Evolutionary conservation across 2,329 filamentous ascomycete species (phyloP).

Genomic region (Paraconiothyrium brasiliense): DNA sequence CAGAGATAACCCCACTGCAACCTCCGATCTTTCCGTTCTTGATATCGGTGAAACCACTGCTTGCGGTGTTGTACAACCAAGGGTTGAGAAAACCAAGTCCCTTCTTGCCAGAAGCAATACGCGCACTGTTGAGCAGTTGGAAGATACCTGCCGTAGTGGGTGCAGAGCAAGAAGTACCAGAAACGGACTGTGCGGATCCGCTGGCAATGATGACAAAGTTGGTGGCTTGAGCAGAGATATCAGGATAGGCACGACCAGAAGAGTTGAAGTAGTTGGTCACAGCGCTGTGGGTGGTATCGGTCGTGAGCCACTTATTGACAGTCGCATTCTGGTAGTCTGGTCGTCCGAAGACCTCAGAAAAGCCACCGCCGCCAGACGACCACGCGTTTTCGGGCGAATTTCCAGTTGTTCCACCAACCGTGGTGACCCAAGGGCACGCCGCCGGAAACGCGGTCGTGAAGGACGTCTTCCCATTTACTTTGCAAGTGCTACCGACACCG

Average conservation of each 20-base stretch:
- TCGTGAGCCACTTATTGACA: conserved; percentile 55
- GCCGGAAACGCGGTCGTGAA: conserved; percentile 62
- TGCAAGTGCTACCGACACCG: conserved; percentile 60
- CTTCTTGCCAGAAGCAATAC: conserved; percentile 56
- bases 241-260: conserved; percentile 59
- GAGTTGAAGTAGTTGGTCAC: conserved; percentile 31
- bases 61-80: conserved; percentile 46
- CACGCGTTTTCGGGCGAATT: conserved; percentile 27
- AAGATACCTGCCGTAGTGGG: conserved; percentile 34
- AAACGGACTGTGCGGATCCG: conserved; percentile 24
- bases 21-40: conserved; percentile 43
- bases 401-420: conserved; percentile 54
- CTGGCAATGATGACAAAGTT: conserved; percentile 40
- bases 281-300: conserved; percentile 49
- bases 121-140: conserved; percentile 58
- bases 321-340: conserved; percentile 53
- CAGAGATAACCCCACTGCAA: conserved; percentile 31
- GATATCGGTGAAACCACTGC: conserved; percentile 52
- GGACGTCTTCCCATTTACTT: conserved; percentile 48
- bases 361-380: conserved; percentile 26
- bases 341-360: conserved; percentile 31
- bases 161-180: conserved; percentile 33
- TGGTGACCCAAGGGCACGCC: conserved; percentile 62
- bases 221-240: conserved; percentile 58
- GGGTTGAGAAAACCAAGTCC: conserved; percentile 64